These are phyloP conservation scores for Eutypella sp. DNA, from an alignment of 2,329 filamentous ascomycete genomes.

Conservation along the genomic window DNA sequence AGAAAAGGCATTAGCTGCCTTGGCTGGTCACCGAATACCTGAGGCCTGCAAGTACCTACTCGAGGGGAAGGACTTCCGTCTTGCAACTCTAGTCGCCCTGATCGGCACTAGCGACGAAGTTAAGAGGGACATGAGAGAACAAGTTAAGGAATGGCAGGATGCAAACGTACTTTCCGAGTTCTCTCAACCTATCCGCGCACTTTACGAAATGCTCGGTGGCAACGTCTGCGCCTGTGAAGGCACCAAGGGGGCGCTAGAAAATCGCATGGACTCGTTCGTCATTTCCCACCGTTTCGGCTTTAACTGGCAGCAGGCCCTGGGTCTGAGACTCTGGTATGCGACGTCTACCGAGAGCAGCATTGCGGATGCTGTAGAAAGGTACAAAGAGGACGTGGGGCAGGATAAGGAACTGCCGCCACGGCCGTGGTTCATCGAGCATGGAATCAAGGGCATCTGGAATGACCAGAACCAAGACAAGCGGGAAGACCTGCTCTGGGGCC, in stretches of 20 bases:
- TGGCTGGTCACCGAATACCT: slow-evolving; percentile 72
- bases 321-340: slow-evolving; percentile 84
- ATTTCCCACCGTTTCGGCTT: slow-evolving; percentile 80
- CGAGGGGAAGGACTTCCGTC: slow-evolving; percentile 70
- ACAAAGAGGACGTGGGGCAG: slow-evolving; percentile 66
- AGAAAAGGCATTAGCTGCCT: slow-evolving; percentile 75
- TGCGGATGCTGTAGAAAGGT: slow-evolving; percentile 66
- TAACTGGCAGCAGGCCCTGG: slow-evolving; percentile 92
- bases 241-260: slow-evolving; percentile 68
- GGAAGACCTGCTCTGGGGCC: slow-evolving; percentile 80
- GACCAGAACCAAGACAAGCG: slow-evolving; percentile 53
- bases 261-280: slow-evolving; percentile 72
- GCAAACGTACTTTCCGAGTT: slow-evolving; percentile 85
- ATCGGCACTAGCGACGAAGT: slow-evolving; percentile 68
- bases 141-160: slow-evolving; percentile 79
- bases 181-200: slow-evolving; percentile 71
- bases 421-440: slow-evolving; percentile 65
- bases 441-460: slow-evolving; percentile 53
- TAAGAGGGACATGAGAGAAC: slow-evolving; percentile 69
- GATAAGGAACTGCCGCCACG: slow-evolving; percentile 67
- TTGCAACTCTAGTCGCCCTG: slow-evolving; percentile 80
- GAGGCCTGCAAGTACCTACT: slow-evolving; percentile 80
- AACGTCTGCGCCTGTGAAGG: slow-evolving; percentile 83
- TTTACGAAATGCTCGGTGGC: slow-evolving; percentile 86
- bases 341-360: slow-evolving; percentile 64